phyloP scores from a whole-genome alignment of 2,329 filamentous ascomycete genomes.

The Hysterium pulicare region DNA sequence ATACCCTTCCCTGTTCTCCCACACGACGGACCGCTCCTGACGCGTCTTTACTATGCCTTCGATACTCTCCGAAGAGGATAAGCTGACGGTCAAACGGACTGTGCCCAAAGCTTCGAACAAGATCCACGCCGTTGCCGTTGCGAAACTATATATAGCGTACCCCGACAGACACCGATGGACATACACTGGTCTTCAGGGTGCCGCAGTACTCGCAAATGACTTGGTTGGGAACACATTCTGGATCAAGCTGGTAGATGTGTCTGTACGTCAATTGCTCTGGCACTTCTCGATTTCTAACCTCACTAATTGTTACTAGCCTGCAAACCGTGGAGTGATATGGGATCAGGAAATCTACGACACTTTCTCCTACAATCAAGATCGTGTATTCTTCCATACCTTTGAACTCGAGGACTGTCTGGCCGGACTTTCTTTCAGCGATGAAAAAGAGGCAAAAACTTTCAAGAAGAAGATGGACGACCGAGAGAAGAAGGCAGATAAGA shows the following conservation, averaged over 20 bases:
- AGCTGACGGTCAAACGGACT: conserved; percentile 90
- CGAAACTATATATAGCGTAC: conserved; percentile 88
- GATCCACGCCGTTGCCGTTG: conserved; percentile 92
- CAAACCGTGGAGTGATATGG: conserved; percentile 84
- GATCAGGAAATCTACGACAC: conserved; percentile 97
- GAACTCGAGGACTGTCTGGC: conserved; percentile 91
- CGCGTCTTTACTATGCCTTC: conserved; percentile 55
- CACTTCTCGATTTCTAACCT: neutral
- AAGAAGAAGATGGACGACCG: conserved; percentile 96
- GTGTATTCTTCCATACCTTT: conserved; percentile 96
- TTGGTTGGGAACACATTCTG: conserved; percentile 93
- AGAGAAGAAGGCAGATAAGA: conserved; percentile 92
- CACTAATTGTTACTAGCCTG: too few relatives aligned
- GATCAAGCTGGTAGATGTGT: conserved; percentile 96
- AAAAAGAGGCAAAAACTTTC: conserved; percentile 96
- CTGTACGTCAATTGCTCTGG: conserved; percentile 61
- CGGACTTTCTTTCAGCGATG: conserved; percentile 87
- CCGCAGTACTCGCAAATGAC: conserved; percentile 87
- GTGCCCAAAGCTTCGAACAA: conserved; percentile 95
- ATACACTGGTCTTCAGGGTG: conserved; percentile 89
- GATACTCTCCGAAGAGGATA: conserved; percentile 86
- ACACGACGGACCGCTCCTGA: too few relatives aligned
- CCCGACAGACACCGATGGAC: conserved; percentile 85
- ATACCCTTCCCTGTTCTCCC: too few relatives aligned
- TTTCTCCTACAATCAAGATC: conserved; percentile 93